Percentiles rank a stretch among this genome's conserved stretches.
These are phyloP conservation scores for Stemphylium beticola DNA, from an alignment of 2,329 filamentous ascomycete species.

Conservation along the genomic window DNA sequence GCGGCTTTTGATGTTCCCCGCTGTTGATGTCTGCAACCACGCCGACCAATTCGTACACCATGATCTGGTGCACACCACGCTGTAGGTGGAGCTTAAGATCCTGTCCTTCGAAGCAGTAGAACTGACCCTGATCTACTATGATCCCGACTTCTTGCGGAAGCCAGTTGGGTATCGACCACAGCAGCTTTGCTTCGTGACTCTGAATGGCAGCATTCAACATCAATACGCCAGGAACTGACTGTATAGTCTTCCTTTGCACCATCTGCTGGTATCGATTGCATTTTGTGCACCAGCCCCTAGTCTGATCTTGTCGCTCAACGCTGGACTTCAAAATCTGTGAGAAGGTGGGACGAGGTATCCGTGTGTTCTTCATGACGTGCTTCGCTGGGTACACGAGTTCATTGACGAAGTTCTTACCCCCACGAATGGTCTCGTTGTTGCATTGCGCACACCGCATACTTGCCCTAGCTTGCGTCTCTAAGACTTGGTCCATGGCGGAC, in stretches of 20 bases:
- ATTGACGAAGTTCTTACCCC: constrained; percentile 80
- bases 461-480: constrained; percentile 74
- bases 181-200: constrained; percentile 72
- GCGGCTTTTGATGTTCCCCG: constrained; percentile 82
- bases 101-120: constrained; percentile 93
- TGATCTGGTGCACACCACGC: constrained; percentile 78
- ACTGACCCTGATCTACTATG: constrained; percentile 86
- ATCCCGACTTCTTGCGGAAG: constrained; percentile 93
- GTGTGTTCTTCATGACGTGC: constrained; percentile 63
- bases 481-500: constrained; percentile 71
- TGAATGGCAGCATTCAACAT: constrained; percentile 84
- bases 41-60: constrained; percentile 89
- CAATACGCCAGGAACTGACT: constrained; percentile 81
- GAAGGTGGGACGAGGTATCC: constrained; percentile 66
- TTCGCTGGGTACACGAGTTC: constrained; percentile 80
- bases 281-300: constrained; percentile 89
- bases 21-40: constrained; percentile 89
- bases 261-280: constrained; percentile 92
- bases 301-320: constrained; percentile 86
- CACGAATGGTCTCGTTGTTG: constrained; percentile 80
- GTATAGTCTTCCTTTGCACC: constrained; percentile 81
- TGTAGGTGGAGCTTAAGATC: constrained; percentile 82
- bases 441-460: constrained; percentile 87
- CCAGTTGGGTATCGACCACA: constrained; percentile 92
- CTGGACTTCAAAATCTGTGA: constrained; percentile 92